Percentiles rank a stretch among this genome's conserved stretches.
Evolutionary conservation across 306 rosid genomes (phyloP).

Genomic region (Prunus mongolica): DNA sequence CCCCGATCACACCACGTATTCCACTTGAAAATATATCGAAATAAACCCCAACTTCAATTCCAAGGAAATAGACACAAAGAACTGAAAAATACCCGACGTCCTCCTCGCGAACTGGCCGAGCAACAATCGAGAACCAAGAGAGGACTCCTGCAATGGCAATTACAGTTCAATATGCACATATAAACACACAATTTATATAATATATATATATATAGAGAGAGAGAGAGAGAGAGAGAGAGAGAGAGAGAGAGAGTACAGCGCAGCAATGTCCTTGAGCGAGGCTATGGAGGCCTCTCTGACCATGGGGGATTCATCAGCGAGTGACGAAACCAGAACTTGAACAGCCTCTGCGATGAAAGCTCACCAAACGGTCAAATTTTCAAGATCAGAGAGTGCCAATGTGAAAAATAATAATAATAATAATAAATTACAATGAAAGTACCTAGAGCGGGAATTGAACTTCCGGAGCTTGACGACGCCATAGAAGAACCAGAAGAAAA

Average conservation of each 20-base stretch:
- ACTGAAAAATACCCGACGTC: slow-evolving; percentile 61
- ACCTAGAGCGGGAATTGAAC: slow-evolving; percentile 74
- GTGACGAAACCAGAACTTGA: slow-evolving; percentile 71
- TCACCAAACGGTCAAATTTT: slow-evolving; percentile 7
- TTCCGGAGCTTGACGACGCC: slow-evolving; percentile 60
- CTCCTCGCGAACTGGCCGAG: slow-evolving; percentile 76
- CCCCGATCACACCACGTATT: not conserved
- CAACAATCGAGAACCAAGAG: slow-evolving; percentile 86
- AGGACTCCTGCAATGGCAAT: slow-evolving; percentile 55
- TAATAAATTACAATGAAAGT: not conserved
- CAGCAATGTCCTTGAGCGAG: slow-evolving; percentile 73
- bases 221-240: not conserved
- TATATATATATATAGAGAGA: not conserved
- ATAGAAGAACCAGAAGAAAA: slow-evolving; percentile 26
- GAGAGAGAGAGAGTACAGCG: slow-evolving; percentile 42
- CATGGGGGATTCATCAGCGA: slow-evolving; percentile 73
- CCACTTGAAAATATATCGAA: not conserved
- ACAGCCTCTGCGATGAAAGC: slow-evolving; percentile 61
- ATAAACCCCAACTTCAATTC: not conserved
- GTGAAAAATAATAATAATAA: too few relatives aligned
- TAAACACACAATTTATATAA: not conserved
- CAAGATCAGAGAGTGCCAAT: slow-evolving; percentile 12
- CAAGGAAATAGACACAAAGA: not conserved
- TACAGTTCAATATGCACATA: not conserved
- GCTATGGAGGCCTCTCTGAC: slow-evolving; percentile 81